Evolutionary conservation across 306 rosid genomes (phyloP).

Genomic region (Bauhinia variegata): DNA sequence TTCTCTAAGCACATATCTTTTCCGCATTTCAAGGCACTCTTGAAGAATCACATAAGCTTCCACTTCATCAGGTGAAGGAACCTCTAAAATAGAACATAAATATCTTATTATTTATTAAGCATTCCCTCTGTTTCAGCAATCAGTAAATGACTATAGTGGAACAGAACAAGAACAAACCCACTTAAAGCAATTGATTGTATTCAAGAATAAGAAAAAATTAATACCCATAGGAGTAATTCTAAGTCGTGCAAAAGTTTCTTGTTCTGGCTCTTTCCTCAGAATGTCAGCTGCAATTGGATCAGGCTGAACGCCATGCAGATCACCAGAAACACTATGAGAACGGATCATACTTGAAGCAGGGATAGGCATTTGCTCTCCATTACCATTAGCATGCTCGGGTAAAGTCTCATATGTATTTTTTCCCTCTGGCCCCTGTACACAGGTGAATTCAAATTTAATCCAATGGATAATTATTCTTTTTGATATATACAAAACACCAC

Average conservation of each 20-base stretch:
- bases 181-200: constrained; percentile 21
- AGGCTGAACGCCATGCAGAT: constrained; percentile 94
- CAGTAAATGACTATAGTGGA: constrained; percentile 22
- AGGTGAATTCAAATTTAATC: constrained; percentile 28
- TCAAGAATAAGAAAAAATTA: constrained; percentile 34
- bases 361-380: constrained; percentile 70
- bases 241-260: constrained; percentile 83
- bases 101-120: constrained; percentile 6
- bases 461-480: constrained; percentile 1
- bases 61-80: constrained; percentile 86
- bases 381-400: constrained; percentile 65
- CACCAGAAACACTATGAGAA: constrained; percentile 95
- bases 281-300: constrained; percentile 99
- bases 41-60: constrained; percentile 77
- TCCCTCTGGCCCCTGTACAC: constrained; percentile 64
- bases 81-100: constrained; percentile 53
- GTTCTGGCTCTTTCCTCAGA: constrained; percentile 97
- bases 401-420: constrained; percentile 58
- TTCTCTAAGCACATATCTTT: constrained; percentile 73
- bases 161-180: constrained; percentile 18
- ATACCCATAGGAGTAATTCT: constrained; percentile 78
- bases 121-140: constrained; percentile 23
- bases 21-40: constrained; percentile 94
- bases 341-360: constrained; percentile 84
- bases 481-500: constrained; percentile 5